phyloP scores from a whole-genome alignment of 805 yeast species.

The Blastobotrys robertii region DNA sequence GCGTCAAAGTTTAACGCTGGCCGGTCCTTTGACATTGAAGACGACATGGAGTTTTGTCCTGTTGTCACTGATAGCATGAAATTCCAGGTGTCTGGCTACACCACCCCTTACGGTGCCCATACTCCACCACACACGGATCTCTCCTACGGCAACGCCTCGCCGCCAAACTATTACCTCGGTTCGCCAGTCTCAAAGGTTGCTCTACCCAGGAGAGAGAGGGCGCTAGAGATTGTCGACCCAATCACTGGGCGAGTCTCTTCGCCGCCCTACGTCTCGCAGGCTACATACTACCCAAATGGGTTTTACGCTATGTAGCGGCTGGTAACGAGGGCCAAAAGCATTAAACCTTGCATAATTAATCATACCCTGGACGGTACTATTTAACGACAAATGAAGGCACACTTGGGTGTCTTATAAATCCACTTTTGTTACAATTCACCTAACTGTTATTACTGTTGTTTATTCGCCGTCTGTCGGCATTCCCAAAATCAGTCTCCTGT shows the following conservation, averaged over 20 bases:
- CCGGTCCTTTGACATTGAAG: slow-evolving; percentile 55
- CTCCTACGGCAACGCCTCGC: background rate
- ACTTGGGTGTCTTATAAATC: background rate
- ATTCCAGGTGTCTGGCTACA: slow-evolving; percentile 3
- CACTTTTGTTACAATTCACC: background rate
- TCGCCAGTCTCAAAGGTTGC: slow-evolving; percentile 8
- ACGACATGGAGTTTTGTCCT: slow-evolving; percentile 59
- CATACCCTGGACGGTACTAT: no score
- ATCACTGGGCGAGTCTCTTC: slow-evolving; percentile 38
- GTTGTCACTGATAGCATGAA: slow-evolving; percentile 10
- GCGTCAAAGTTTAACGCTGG: slow-evolving; percentile 40
- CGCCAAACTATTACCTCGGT: slow-evolving; percentile 4
- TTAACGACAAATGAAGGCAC: background rate
- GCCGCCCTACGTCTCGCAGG: slow-evolving; percentile 24
- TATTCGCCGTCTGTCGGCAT: no score
- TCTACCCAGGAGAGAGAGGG: slow-evolving; percentile 1
- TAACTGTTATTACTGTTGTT: no score
- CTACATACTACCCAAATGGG: background rate
- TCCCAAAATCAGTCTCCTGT: no score
- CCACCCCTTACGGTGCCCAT: slow-evolving; percentile 5
- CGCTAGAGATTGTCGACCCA: slow-evolving; percentile 43
- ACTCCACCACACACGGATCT: slow-evolving; percentile 2
- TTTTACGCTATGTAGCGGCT: background rate
- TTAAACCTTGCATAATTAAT: no score
- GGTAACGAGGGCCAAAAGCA: background rate